These are phyloP conservation scores for Aaosphaeria pasadenensis DNA, from an alignment of 2,329 filamentous ascomycete species.

Conservation along the genomic window DNA sequence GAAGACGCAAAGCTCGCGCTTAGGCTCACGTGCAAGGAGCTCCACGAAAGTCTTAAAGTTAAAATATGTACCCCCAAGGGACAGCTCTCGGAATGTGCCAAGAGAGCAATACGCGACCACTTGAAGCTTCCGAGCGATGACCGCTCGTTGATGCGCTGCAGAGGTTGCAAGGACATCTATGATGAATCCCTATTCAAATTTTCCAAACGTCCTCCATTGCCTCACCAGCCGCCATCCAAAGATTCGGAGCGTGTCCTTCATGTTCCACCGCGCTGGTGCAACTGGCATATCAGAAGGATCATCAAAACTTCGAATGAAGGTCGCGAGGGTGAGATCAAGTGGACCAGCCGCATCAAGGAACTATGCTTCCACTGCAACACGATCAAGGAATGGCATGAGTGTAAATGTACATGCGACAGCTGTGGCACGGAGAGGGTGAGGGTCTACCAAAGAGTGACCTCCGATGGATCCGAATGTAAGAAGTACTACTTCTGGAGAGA, in stretches of 20 bases:
- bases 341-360: constrained; percentile 17
- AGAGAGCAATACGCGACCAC: constrained; percentile 25
- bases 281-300: constrained; percentile 32
- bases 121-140: constrained; percentile 10
- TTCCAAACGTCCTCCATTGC: constrained; percentile 26
- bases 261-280: constrained; percentile 30
- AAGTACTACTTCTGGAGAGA: not conserved
- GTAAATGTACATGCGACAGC: constrained; percentile 28
- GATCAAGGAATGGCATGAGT: constrained; percentile 22
- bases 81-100: constrained; percentile 23
- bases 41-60: constrained; percentile 55
- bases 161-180: constrained; percentile 28
- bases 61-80: constrained; percentile 13
- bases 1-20: not conserved
- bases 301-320: constrained; percentile 17
- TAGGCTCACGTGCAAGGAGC: constrained; percentile 38
- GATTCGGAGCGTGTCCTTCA: constrained; percentile 16
- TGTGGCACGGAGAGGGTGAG: constrained; percentile 22
- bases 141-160: constrained; percentile 21
- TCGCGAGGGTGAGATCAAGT: constrained; percentile 22
- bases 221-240: constrained; percentile 5
- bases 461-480: constrained; percentile 12
- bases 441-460: constrained; percentile 31
- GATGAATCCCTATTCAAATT: constrained; percentile 27
- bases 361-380: constrained; percentile 37